phyloP scores from a whole-genome alignment of 106 monocot genomes.

The Dioscorea zingiberensis region DNA sequence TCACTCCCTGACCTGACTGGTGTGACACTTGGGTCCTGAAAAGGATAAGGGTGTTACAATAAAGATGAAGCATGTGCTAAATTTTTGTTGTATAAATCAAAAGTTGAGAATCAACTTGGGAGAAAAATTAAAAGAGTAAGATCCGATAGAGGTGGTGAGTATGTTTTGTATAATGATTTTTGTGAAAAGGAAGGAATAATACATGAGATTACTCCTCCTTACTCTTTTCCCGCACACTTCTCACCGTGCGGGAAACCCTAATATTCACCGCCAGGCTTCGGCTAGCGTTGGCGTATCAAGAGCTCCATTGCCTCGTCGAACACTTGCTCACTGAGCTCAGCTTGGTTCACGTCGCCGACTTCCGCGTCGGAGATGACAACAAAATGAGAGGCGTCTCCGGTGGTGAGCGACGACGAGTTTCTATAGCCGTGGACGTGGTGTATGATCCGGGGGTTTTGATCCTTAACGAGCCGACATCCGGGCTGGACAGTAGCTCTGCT shows the following conservation, averaged over 20 bases:
- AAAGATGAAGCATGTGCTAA: too few species aligned
- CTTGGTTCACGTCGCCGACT: conserved; percentile 32
- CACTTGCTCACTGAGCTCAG: conserved; percentile 57
- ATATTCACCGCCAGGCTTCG: conserved; percentile 57
- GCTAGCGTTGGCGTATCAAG: conserved; percentile 14
- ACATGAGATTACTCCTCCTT: too few species aligned
- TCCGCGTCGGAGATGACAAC: conserved; percentile 32
- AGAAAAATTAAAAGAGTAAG: too few species aligned
- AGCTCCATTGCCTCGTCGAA: conserved; percentile 25
- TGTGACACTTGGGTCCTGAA: too few species aligned
- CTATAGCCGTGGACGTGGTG: conserved; percentile 75
- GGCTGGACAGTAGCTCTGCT: conserved; percentile 78
- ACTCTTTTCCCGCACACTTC: too few species aligned
- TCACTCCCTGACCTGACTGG: too few species aligned
- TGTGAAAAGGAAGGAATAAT: too few species aligned
- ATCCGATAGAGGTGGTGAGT: too few species aligned
- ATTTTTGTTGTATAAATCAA: too few species aligned
- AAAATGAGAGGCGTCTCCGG: conserved; percentile 56
- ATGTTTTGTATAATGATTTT: too few species aligned
- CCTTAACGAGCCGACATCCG: conserved; percentile 96
- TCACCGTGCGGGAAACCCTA: conserved; percentile 81
- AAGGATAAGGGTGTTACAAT: too few species aligned
- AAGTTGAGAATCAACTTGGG: too few species aligned
- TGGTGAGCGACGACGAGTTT: conserved; percentile 70
- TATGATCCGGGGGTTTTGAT: conserved; percentile 67